Evolutionary conservation across 2,329 filamentous ascomycete species (phyloP).

Genomic region (Fonsecaea erecta): DNA sequence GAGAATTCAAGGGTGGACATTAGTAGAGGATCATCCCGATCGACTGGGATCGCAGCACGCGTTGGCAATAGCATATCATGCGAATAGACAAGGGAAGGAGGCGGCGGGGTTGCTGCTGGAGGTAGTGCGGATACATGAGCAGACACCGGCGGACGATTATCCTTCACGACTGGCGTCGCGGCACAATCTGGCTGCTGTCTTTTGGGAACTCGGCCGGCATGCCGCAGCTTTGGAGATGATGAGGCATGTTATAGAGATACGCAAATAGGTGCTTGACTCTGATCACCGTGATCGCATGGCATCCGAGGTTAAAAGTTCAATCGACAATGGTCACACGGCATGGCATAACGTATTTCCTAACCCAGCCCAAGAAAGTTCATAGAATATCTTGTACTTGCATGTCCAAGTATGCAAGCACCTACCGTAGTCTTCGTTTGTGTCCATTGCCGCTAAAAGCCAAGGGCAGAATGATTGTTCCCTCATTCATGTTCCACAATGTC

Average conservation of each 20-base stretch:
- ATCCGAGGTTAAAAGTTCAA: too few relatives aligned
- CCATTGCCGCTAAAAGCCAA: too few relatives aligned
- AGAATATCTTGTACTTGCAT: too few relatives aligned
- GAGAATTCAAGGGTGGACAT: constrained; percentile 20
- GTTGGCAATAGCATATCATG: constrained; percentile 32
- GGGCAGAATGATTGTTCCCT: too few relatives aligned
- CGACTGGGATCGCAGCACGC: constrained; percentile 26
- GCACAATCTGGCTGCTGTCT: constrained; percentile 32
- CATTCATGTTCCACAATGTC: too few relatives aligned
- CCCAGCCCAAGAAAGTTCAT: too few relatives aligned
- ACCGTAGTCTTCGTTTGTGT: too few relatives aligned
- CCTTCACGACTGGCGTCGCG: constrained; percentile 32
- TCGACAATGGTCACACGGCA: too few relatives aligned
- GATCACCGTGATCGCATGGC: constrained; percentile 35
- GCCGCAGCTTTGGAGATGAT: constrained; percentile 36
- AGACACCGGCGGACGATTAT: constrained; percentile 39
- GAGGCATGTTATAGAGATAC: constrained; percentile 36
- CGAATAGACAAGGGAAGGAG: constrained; percentile 34
- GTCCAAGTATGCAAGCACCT: too few relatives aligned
- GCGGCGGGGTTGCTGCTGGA: constrained; percentile 18
- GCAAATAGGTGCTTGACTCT: constrained; percentile 36
- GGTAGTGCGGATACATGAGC: constrained; percentile 31
- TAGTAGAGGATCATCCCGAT: constrained; percentile 37
- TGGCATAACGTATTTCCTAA: too few relatives aligned
- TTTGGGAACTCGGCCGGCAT: constrained; percentile 31